Evolutionary conservation across 192 early-diverging fungal species (phyloP), one percentile per base, ranked within the genome.

Genomic region (Paraglomus occultum): DNA sequence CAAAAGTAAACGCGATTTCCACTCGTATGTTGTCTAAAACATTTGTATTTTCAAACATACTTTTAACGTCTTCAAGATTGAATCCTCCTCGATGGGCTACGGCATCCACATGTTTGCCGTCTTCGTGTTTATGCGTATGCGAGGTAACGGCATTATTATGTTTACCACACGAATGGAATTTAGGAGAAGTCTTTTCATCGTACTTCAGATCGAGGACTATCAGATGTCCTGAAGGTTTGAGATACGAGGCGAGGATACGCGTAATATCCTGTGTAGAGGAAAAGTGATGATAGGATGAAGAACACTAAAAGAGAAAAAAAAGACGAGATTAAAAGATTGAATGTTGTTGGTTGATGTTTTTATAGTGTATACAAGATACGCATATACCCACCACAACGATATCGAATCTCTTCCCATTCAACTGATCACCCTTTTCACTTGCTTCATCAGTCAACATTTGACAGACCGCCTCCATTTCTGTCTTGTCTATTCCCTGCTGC

Each of bases 391-490:
- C 67, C 40, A 70, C 54, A 39, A 70, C 7, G 15, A 70, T 9
- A 70, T 70, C 67, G 14, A 70, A 70, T 58, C 49, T 70, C 59
- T 47, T 38, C 18, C 67, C 67, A 58, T 70, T 58, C 49, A 70
- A 49, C 47, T 52, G 67, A 49, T 70, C 54, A 9, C 23, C 54
- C 31, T 31, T 31, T 46, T 54, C 66, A 8, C n/a, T 23, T 31
- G 31, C 31, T 31, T 31, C 31, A 23, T 67, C 66, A 38, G 23
- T 54, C 18, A 70, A 48, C 8, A 58, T 55, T 15, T 58, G 44
- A 49, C 67, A 70, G 48, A 70, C 49, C 17, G 67, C 67, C 40
- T 70, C 18, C 67, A 70, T 70, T n/a, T 70, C 67, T 45, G 47
- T 38, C 59, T 46, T n/a, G 14, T 23, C 22, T 11, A 70, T 52